Conservation (phyloP, 2,329 filamentous ascomycete genomes). For the Neodidymelliopsis sp. region DNA sequence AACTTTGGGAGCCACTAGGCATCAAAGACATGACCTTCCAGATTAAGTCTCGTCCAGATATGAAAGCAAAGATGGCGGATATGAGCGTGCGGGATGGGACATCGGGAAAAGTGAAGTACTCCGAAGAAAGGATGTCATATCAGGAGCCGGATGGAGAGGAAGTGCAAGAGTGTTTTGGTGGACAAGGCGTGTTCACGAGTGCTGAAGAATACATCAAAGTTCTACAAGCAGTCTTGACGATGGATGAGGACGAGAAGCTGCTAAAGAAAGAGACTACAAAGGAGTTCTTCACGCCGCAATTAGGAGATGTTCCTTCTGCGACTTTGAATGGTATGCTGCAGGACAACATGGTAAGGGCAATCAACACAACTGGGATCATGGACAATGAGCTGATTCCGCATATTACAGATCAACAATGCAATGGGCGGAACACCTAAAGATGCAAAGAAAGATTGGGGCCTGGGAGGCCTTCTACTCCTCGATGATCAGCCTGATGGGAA, state of each 20-base stretch:
- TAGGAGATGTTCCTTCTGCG: slow-evolving; percentile 24
- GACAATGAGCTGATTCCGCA: neutral
- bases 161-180: slow-evolving; percentile 34
- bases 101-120: slow-evolving; percentile 20
- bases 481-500: slow-evolving; percentile 33
- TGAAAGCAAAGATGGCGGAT: slow-evolving; percentile 37
- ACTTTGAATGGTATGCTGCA: slow-evolving; percentile 48
- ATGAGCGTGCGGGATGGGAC: slow-evolving; percentile 31
- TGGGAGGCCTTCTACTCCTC: slow-evolving; percentile 41
- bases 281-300: slow-evolving; percentile 43
- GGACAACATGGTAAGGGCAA: slow-evolving; percentile 23
- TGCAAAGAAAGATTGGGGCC: slow-evolving; percentile 36
- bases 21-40: slow-evolving; percentile 64
- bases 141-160: slow-evolving; percentile 25
- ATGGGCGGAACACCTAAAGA: slow-evolving; percentile 33
- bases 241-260: slow-evolving; percentile 35
- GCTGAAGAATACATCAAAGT: slow-evolving; percentile 43
- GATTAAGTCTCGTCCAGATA: slow-evolving; percentile 38
- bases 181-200: slow-evolving; percentile 31
- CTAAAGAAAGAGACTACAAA: slow-evolving; percentile 36
- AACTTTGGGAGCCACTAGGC: slow-evolving; percentile 55
- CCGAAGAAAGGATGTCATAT: slow-evolving; percentile 20
- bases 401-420: slow-evolving; percentile 30
- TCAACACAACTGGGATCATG: no score
- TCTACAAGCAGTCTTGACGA: slow-evolving; percentile 34